Evolutionary conservation across 805 yeast species (phyloP), one percentile per base, ranked within the genome.

Genomic region (Candida anglica): DNA sequence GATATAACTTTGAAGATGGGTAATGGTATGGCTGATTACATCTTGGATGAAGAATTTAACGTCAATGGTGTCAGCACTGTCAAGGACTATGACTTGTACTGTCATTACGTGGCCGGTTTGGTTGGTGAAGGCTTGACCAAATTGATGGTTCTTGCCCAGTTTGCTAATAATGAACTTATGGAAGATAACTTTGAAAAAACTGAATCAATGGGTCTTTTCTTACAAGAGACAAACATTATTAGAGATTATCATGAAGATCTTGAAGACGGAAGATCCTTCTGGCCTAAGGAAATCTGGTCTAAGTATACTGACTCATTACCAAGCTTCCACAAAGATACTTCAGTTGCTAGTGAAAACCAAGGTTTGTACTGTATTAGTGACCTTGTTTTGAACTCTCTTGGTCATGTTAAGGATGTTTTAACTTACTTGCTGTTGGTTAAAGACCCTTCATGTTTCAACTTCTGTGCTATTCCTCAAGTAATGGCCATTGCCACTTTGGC

Each of bases 401-500:
- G 64, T 19, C 97, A 91, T 52, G 88, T 77, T 25, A 75, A 74
- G 34, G 93, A 86, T 50, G 83, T 79, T 19, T 70, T 93, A 47
- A 73, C 73, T 33, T 93, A 85, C 56, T 69, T 93, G 37, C 74
- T 91, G 13, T 68, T 79, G 41, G 75, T 93, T 32, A 73, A 74
- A 39, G 98, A 93, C 54, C 85, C 82, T 40, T 77, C 95, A 1
- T 64, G 81, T 32, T 93, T 87, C 69, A 83, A 80, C 48, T 93
- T 93, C 68, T 89, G 97, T 66, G 86, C 97, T 8, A 93, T 93
- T 53, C 99, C 99, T 14, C 99, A 93, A 65, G 97, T 91, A 14
- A 93, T 93, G 98, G 96, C 98, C 23, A 84, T 93, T 57, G 97
- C 98, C 11, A 87, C 98, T 1, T 71, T 93, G 47, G 87, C 91